Conservation (phyloP, 2,329 filamentous ascomycete species). For the Bipolaris victoriae region DNA sequence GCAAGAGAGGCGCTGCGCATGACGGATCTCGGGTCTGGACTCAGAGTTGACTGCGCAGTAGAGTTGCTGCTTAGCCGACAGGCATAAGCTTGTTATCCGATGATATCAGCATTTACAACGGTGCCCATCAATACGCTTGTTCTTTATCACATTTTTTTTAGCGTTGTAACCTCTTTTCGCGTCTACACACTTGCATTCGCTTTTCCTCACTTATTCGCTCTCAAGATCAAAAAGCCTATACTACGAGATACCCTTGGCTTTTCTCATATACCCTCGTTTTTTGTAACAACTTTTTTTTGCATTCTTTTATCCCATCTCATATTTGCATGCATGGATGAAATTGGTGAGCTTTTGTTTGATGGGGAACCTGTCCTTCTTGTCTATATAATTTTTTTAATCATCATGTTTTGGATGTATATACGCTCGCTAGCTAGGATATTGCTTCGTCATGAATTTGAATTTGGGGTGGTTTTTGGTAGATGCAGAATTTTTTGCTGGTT, state of each 20-base stretch:
- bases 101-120: not conserved
- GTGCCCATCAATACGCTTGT: not conserved
- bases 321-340: not conserved
- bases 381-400: not conserved
- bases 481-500: too few relatives aligned
- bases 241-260: not conserved
- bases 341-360: too few relatives aligned
- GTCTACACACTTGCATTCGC: not conserved
- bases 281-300: not conserved
- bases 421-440: not conserved
- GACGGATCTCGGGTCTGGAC: conserved; percentile 65
- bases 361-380: too few relatives aligned
- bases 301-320: not conserved
- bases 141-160: not conserved
- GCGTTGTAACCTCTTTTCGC: not conserved
- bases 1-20: conserved; percentile 63
- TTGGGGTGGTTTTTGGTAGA: not conserved
- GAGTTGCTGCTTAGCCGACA: conserved; percentile 55
- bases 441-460: not conserved
- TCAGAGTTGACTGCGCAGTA: conserved; percentile 64
- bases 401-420: not conserved
- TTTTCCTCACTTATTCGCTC: not conserved
- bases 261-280: not conserved
- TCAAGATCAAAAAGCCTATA: not conserved
- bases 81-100: not conserved